Base-by-base conservation (phyloP, 106 monocot genomes). In the Allium fistulosum region DNA sequence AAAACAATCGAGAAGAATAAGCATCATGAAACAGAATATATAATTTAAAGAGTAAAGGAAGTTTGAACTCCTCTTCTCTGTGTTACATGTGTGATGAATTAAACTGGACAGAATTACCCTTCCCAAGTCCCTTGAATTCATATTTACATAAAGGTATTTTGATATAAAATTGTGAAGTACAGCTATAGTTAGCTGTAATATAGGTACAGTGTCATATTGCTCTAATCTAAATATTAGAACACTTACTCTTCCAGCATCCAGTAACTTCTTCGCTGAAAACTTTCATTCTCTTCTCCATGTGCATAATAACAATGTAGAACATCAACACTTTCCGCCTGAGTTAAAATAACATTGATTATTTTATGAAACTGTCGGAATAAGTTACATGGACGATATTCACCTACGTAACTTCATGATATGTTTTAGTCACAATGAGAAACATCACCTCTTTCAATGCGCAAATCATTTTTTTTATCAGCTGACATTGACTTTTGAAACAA, bases 231-330 rank as follows among this genome's bases (percentile, higher is more conserved):
- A 10, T 49, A 4, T 53, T 22, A 57, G 17, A 61, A 52, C 10
- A 73, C 69, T 79, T 63, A 96, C 95, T 88, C 95, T 75, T 96
- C 91, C 71, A 96, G 69, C 85, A 96, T 77, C 95, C 91, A 96
- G 61, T 96, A 96, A 73, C 79, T 88, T 61, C 95, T 61, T 49
- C 95, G 83, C 77, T 96, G 95, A 82, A 96, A 96, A 63, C 76
- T 84, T 56, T 82, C 80, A 70, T 86, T 88, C 13, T 91, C 86
- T 76, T 96, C 91, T 27, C 95, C 95, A 88, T 96, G 95, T 57
- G 95, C 95, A 86, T 95, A 95, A 57, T 95, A 95, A 71, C 95
- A 95, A 69, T 95, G 95, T 58, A 95, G 76, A 26, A 95, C 88
- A 88, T 95, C 95, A 70, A 95, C 53, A 74, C 95, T 91, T 72